phyloP scores from a whole-genome alignment of 1,139 yeast genomes.

The Saccharomycopsis hybrid region DNA sequence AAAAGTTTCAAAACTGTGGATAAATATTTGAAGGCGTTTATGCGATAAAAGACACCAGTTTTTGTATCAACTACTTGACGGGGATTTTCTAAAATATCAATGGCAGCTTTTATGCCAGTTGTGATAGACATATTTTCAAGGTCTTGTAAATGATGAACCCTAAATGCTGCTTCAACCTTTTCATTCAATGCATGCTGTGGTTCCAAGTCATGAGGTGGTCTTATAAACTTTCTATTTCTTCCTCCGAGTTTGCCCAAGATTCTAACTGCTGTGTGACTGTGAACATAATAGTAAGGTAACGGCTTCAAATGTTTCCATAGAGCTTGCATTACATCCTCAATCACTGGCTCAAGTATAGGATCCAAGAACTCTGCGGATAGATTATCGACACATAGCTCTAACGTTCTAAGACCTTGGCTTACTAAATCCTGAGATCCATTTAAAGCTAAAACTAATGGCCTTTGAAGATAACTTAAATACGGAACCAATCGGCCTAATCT shows the following conservation, averaged over 20 bases:
- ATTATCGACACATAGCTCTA: slow-evolving; percentile 95
- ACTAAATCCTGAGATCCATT: slow-evolving; percentile 89
- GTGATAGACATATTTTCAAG: slow-evolving; percentile 69
- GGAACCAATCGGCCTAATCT: slow-evolving; percentile 90
- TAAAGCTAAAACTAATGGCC: slow-evolving; percentile 85
- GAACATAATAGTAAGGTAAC: slow-evolving; percentile 82
- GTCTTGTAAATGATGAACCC: slow-evolving; percentile 60
- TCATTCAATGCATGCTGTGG: slow-evolving; percentile 56
- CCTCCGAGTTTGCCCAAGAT: slow-evolving; percentile 96
- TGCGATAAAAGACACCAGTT: slow-evolving; percentile 58
- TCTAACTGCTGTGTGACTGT: slow-evolving; percentile 89
- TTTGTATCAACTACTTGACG: slow-evolving; percentile 27
- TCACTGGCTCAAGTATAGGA: slow-evolving; percentile 92
- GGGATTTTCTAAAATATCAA: slow-evolving; percentile 57
- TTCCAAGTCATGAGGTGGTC: slow-evolving; percentile 56
- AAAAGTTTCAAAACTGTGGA: slow-evolving; percentile 62
- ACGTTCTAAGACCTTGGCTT: slow-evolving; percentile 87
- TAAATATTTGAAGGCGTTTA: slow-evolving; percentile 71
- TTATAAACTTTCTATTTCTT: slow-evolving; percentile 78
- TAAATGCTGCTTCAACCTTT: slow-evolving; percentile 61
- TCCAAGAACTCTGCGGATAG: slow-evolving; percentile 94
- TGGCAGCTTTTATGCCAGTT: slow-evolving; percentile 75
- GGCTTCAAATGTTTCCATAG: slow-evolving; percentile 90
- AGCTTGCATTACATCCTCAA: slow-evolving; percentile 89
- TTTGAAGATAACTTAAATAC: slow-evolving; percentile 77